Evolutionary conservation across 805 yeast genomes (phyloP).

Genomic region (Candida insectalens): DNA sequence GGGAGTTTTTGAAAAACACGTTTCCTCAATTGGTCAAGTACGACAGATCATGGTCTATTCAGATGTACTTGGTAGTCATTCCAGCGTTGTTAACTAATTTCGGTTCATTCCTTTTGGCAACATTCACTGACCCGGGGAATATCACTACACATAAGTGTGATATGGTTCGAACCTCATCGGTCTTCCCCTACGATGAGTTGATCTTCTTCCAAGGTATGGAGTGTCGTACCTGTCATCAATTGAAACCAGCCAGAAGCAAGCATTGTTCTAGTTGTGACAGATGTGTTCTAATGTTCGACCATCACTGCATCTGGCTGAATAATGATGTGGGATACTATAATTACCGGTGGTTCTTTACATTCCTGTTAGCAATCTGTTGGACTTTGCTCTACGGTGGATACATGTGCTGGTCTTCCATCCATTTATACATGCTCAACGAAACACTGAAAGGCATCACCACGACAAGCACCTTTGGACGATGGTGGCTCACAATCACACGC

Average conservation of each 20-base stretch:
- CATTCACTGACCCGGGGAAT: slow-evolving; percentile 35
- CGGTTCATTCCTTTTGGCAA: slow-evolving; percentile 27
- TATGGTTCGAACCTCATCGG: slow-evolving; percentile 6
- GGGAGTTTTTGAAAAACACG: slow-evolving; percentile 15
- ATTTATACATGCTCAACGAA: slow-evolving; percentile 3
- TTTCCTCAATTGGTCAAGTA: slow-evolving; percentile 11
- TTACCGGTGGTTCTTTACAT: slow-evolving; percentile 37
- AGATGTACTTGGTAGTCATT: slow-evolving; percentile 17
- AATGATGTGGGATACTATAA: slow-evolving; percentile 47
- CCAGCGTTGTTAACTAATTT: slow-evolving; percentile 26
- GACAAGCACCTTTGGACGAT: slow-evolving; percentile 8
- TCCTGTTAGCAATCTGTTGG: slow-evolving; percentile 24
- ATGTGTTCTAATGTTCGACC: slow-evolving; percentile 59
- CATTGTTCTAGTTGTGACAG: slow-evolving; percentile 65
- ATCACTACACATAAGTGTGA: slow-evolving; percentile 4
- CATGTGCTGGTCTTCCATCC: slow-evolving; percentile 23
- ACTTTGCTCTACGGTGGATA: slow-evolving; percentile 33
- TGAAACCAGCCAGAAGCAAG: slow-evolving; percentile 68
- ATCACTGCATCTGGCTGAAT: slow-evolving; percentile 47
- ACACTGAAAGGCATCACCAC: slow-evolving; percentile 8
- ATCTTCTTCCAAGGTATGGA: slow-evolving; percentile 28
- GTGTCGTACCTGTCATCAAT: slow-evolving; percentile 45
- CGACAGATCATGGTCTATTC: slow-evolving; percentile 5
- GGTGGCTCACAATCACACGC: slow-evolving; percentile 17
- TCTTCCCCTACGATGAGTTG: slow-evolving; percentile 29